Evolutionary conservation across 2,329 filamentous ascomycete species (phyloP).

Genomic region (Annulohypoxylon truncatum): DNA sequence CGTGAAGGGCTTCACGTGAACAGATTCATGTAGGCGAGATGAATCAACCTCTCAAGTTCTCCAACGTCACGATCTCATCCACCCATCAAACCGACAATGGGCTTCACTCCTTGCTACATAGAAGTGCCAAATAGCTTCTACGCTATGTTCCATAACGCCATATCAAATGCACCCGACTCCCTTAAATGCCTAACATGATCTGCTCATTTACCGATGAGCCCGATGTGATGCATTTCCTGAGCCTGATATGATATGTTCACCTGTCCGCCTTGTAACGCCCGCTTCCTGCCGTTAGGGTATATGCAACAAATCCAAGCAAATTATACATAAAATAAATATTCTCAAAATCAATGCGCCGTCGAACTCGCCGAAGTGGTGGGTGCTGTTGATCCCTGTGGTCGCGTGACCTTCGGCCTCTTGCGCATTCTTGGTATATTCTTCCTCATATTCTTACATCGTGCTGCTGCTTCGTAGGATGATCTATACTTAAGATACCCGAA

Average conservation of each 20-base stretch:
- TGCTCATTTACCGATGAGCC: slow-evolving; percentile 18
- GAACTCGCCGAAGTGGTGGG: slow-evolving; percentile 27
- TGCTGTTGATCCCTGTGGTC: slow-evolving; percentile 10
- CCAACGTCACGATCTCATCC: background rate
- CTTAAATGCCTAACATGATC: slow-evolving; percentile 27
- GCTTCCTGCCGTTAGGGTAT: slow-evolving; percentile 43
- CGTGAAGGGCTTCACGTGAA: background rate
- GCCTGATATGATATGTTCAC: background rate
- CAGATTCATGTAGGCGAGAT: background rate
- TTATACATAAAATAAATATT: slow-evolving; percentile 3
- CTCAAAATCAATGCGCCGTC: slow-evolving; percentile 23
- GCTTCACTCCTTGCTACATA: slow-evolving; percentile 24
- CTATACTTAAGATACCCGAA: slow-evolving; percentile 44
- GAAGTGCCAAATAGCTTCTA: slow-evolving; percentile 24
- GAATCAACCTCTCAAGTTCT: background rate
- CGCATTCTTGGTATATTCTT: slow-evolving; percentile 48
- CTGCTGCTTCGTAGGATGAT: slow-evolving; percentile 46
- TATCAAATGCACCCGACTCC: slow-evolving; percentile 41
- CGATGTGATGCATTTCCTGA: slow-evolving; percentile 38
- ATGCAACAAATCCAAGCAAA: slow-evolving; percentile 36
- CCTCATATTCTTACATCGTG: slow-evolving; percentile 47
- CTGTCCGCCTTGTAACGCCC: slow-evolving; percentile 25
- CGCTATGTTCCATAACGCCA: slow-evolving; percentile 32
- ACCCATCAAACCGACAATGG: slow-evolving; percentile 10
- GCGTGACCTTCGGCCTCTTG: slow-evolving; percentile 37